Percentiles rank a stretch among this genome's conserved stretches.
phyloP scores from a whole-genome alignment of 305 asterid species.

The Plantago rigida region DNA sequence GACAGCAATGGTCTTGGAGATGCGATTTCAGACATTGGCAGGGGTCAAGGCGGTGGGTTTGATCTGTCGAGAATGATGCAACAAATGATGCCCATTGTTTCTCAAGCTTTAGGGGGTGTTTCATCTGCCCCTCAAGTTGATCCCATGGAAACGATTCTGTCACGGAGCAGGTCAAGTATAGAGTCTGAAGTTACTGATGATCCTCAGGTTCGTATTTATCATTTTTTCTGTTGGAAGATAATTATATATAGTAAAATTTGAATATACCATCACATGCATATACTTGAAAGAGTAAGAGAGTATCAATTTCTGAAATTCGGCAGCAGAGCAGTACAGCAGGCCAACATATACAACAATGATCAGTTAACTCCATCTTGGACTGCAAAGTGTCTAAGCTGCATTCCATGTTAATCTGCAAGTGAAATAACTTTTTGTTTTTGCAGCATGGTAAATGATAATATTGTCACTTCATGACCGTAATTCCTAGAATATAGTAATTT shows the following conservation, averaged over 20 bases:
- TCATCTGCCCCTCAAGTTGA: conserved; percentile 35
- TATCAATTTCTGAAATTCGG: too few relatives aligned
- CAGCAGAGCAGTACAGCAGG: too few relatives aligned
- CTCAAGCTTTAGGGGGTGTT: conserved; percentile 63
- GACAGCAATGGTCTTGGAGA: conserved; percentile 61
- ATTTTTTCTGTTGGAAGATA: too few relatives aligned
- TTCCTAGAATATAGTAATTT: too few relatives aligned
- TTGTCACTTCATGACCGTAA: too few relatives aligned
- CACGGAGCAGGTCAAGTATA: conserved; percentile 30
- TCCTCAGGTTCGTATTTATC: conserved; percentile 42
- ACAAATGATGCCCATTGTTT: conserved; percentile 90
- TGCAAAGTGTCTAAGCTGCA: too few relatives aligned
- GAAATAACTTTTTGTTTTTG: too few relatives aligned
- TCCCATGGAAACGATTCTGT: conserved; percentile 24
- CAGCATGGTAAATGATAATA: too few relatives aligned
- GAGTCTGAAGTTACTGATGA: conserved; percentile 27
- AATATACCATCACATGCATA: background rate
- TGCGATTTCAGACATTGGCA: conserved; percentile 55
- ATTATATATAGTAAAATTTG: background rate
- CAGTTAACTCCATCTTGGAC: too few relatives aligned
- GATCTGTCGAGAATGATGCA: conserved; percentile 79
- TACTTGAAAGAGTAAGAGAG: background rate
- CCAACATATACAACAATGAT: too few relatives aligned
- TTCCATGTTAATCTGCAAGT: too few relatives aligned
- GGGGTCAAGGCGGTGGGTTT: conserved; percentile 59